Evolutionary conservation across 129 eudicot genomes (phyloP), one percentile per base, ranked within the genome.

Genomic region (Scalesia atractyloides): DNA sequence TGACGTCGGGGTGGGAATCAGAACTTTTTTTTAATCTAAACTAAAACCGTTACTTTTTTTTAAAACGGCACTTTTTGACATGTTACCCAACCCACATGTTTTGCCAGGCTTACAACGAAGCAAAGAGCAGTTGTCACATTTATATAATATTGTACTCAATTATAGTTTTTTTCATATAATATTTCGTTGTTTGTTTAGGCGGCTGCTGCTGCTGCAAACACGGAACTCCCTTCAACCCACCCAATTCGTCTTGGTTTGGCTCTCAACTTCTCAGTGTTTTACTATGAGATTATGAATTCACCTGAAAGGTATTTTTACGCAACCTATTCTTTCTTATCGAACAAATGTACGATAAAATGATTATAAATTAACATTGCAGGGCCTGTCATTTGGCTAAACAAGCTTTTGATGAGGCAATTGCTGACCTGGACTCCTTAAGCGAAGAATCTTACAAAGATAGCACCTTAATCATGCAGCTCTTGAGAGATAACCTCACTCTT

Each of bases 241-340:
- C 99, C 99, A 68, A 90, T 94, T 65, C 97, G 97, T 50, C 94
- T 94, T 70, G 99, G 99, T 62, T 90, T 94, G 67, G 99, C 99
- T 60, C 85, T 94, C 76, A 94, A 90, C 88, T 94, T 90, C 88
- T 94, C 99, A 34, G 99, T 90, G 67, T 94, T 94, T 82, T 90
- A 94, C 80, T 94, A 94, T 66, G 97, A 90, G 80, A 94, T 94
- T 57, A 86, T 90, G 97, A 94, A 94, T 74, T 94, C 97, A 53
- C 96, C 99, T 2, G 99, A 94, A 59, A 86, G 99, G 99, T 90
- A 74, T n/a, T 15, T 39, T 47, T 14, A 67, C 59, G 19, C 11
- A 13, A 51, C 49, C 37, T 22, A 0, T 69, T 59, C 18, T 46
- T 65, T 17, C 15, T 26, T 19, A 9, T 34, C 56, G 16, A 43